Base-by-base conservation (phyloP, 176 grass and related monocot genomes). In the Bolboschoenus planiculmis region DNA sequence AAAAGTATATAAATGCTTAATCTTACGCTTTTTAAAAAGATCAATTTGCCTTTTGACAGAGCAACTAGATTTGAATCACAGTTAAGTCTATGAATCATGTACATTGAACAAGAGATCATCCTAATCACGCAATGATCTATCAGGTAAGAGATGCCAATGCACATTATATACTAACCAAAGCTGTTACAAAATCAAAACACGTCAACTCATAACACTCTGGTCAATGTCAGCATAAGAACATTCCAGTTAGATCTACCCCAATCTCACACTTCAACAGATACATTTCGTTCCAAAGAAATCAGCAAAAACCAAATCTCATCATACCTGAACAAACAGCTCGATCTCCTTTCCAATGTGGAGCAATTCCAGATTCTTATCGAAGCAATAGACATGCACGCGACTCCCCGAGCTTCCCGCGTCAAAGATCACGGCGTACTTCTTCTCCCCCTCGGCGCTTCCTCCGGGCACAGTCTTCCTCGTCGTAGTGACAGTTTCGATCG, bases 341-440 rank as follows among this genome's bases (percentile, higher is more conserved):
- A 95, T 88, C 75, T 95, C 86, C 59, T 87, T 88, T 21, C 90
- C 96, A 59, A 99, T 99, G 61, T 90, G 88, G 16, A 95, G 57
- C 77, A 99, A 87, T 86, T 95, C 87, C 86, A 99, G 85, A 35
- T 90, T 93, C 81, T 78, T 72, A 65, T 99, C 89, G 79, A 99
- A 99, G 87, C 89, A 87, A 84, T 90, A 95, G 2, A 99, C 96
- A 83, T 98, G 96, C 51, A 98, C 96, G 80, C 96, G 90, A 61
- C 92, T 98, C 64, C 96, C 96, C 5, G 96, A 98, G 87, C 96
- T 98, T 18, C 96, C 96, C 1, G 90, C 96, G 31, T 98, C 96
- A 59, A 98, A 98, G 37, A 95, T 90, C n/a, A 98, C 92, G 0
- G 92, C 92, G 4, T 98, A 95, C 55, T 78, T 98, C 79, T 84